Conservation (phyloP, 2,329 filamentous ascomycete genomes). For the Lasiodiplodia sp. region DNA sequence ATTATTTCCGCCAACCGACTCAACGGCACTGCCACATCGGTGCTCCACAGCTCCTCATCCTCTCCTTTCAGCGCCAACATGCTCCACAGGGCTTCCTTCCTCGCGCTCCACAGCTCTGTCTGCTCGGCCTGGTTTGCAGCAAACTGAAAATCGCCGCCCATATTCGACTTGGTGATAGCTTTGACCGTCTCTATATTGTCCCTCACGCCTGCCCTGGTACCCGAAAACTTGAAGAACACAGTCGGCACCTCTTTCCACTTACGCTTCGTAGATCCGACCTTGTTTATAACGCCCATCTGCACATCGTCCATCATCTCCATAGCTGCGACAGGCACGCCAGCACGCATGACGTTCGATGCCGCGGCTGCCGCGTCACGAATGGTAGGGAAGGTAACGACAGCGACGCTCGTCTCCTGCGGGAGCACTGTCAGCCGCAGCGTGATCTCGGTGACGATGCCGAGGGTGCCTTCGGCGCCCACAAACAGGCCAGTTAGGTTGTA, state of each 20-base stretch:
- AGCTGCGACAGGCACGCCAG: constrained; percentile 75
- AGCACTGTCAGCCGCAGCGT: constrained; percentile 81
- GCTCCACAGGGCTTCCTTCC: constrained; percentile 68
- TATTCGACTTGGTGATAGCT: constrained; percentile 69
- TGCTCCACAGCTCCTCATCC: constrained; percentile 66
- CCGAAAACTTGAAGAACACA: constrained; percentile 85
- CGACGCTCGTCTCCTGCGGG: constrained; percentile 77
- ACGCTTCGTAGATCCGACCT: constrained; percentile 72
- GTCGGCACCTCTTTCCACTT: constrained; percentile 80
- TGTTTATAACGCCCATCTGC: constrained; percentile 84
- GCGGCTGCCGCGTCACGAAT: constrained; percentile 79
- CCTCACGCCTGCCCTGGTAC: constrained; percentile 71
- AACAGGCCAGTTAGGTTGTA: constrained; percentile 85
- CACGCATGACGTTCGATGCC: constrained; percentile 75
- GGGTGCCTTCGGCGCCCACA: constrained; percentile 80
- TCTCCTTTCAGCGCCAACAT: constrained; percentile 64
- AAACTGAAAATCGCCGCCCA: constrained; percentile 63
- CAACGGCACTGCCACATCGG: constrained; percentile 67
- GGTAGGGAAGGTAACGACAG: constrained; percentile 79
- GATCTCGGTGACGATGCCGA: constrained; percentile 82
- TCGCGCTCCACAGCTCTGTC: constrained; percentile 65
- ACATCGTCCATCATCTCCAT: constrained; percentile 92
- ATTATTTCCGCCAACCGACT: constrained; percentile 69
- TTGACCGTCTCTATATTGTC: constrained; percentile 78
- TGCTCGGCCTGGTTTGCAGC: constrained; percentile 61